Evolutionary conservation across 176 grass and related monocot species (phyloP).

Genomic region (Phragmites australis): DNA sequence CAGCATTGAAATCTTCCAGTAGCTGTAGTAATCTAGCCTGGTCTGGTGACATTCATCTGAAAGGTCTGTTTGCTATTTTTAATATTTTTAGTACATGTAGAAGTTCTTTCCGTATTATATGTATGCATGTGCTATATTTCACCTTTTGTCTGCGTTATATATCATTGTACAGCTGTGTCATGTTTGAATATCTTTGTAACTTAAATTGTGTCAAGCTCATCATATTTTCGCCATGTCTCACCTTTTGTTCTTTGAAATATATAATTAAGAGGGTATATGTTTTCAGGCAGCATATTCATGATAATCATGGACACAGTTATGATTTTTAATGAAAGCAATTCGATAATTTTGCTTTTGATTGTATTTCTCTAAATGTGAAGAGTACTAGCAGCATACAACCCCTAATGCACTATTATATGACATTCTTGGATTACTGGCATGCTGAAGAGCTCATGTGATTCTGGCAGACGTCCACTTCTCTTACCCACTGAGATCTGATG

Average conservation of each 20-base stretch:
- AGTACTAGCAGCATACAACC: background rate
- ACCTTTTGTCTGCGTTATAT: background rate
- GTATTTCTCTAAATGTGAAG: constrained; percentile 17
- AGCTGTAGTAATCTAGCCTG: constrained; percentile 68
- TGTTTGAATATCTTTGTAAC: background rate
- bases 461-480: constrained; percentile 88
- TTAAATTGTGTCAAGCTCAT: background rate
- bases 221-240: background rate
- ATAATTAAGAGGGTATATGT: background rate
- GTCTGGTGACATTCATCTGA: constrained; percentile 88
- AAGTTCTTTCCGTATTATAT: constrained; percentile 6
- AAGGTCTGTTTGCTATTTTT: constrained; percentile 58
- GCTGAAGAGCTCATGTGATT: constrained; percentile 30
- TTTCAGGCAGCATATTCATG: background rate
- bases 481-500: constrained; percentile 88
- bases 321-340: constrained; percentile 13
- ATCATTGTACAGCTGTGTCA: background rate
- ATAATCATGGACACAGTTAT: background rate
- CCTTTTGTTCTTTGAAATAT: background rate
- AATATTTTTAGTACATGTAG: background rate
- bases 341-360: constrained; percentile 9
- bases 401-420: background rate
- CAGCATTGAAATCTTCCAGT: constrained; percentile 67
- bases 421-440: constrained; percentile 11
- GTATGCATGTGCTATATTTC: background rate